These are phyloP conservation scores for Sporothrix brasiliensis DNA, from an alignment of 2,329 filamentous ascomycete species.

Conservation along the genomic window DNA sequence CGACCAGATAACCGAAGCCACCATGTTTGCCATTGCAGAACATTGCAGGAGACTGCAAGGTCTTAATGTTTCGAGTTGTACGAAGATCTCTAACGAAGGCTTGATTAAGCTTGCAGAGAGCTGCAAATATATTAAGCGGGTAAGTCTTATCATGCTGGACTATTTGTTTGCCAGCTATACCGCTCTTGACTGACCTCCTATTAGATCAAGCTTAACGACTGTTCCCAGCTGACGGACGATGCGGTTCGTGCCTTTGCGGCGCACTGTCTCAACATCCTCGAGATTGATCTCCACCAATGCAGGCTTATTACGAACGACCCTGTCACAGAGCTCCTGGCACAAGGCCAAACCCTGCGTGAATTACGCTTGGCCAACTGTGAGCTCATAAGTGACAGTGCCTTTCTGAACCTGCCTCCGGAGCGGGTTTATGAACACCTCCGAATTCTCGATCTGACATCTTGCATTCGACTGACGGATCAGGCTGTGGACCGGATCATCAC, in stretches of 20 bases:
- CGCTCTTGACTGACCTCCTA: slow-evolving; percentile 20
- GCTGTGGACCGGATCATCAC: slow-evolving; percentile 87
- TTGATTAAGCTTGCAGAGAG: slow-evolving; percentile 77
- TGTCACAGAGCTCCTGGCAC: slow-evolving; percentile 76
- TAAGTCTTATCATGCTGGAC: slow-evolving; percentile 49
- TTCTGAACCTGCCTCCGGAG: slow-evolving; percentile 71
- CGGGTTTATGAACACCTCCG: slow-evolving; percentile 82
- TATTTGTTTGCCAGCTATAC: not conserved
- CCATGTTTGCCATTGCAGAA: slow-evolving; percentile 74
- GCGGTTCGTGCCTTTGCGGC: slow-evolving; percentile 83
- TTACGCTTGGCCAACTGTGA: slow-evolving; percentile 83
- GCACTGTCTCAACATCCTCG: slow-evolving; percentile 88
- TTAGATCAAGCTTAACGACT: slow-evolving; percentile 92
- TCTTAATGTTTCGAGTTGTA: slow-evolving; percentile 87
- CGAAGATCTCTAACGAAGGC: slow-evolving; percentile 81
- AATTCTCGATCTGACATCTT: slow-evolving; percentile 92
- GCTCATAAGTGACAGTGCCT: slow-evolving; percentile 83
- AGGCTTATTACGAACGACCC: slow-evolving; percentile 78
- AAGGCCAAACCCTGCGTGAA: slow-evolving; percentile 83
- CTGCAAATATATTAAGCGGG: slow-evolving; percentile 84
- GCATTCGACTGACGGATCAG: slow-evolving; percentile 78
- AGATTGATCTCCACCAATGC: slow-evolving; percentile 93
- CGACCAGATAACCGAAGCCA: slow-evolving; percentile 79
- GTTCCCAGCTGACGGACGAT: slow-evolving; percentile 77
- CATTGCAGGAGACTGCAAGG: slow-evolving; percentile 87